These are phyloP conservation scores for Paraleonurus japonicus DNA, from an alignment of 257 asterid species.

Conservation along the genomic window DNA sequence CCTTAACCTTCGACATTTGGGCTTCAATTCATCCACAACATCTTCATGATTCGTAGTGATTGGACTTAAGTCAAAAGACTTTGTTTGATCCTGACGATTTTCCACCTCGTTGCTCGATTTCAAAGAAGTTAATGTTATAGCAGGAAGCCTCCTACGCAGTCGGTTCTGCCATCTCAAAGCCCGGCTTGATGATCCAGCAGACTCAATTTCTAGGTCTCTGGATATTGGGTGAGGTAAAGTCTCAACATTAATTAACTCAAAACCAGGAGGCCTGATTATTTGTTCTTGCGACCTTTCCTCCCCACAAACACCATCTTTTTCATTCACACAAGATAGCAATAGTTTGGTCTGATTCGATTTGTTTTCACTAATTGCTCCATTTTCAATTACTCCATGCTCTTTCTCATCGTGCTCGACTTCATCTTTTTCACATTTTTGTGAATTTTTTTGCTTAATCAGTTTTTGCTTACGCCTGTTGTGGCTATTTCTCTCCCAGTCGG, in stretches of 20 bases:
- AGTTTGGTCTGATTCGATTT: constrained; percentile 2
- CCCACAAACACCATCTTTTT: not conserved
- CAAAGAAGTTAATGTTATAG: not conserved
- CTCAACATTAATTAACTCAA: constrained; percentile 31
- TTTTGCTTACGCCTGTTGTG: constrained; percentile 23
- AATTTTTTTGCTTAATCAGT: constrained; percentile 6
- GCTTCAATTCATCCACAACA: constrained; percentile 12
- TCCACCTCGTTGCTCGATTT: constrained; percentile 3
- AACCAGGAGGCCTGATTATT: constrained; percentile 39
- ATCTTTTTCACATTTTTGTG: constrained; percentile 6
- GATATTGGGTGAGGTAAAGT: constrained; percentile 2
- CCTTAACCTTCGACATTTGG: not conserved
- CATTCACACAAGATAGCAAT: too few species aligned
- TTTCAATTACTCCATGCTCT: constrained; percentile 10
- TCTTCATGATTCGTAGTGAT: constrained; percentile 5
- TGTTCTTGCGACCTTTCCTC: too few species aligned
- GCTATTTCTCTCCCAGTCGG: constrained; percentile 33
- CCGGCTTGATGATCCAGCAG: constrained; percentile 18
- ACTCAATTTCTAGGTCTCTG: not conserved
- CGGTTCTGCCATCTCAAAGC: constrained; percentile 30
- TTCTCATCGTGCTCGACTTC: constrained; percentile 15
- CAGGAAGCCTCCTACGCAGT: constrained; percentile 16
- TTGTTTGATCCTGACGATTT: constrained; percentile 1
- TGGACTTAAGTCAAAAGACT: not conserved
- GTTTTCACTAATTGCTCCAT: not conserved